These are phyloP conservation scores for Hortaea werneckii DNA, from an alignment of 2,329 filamentous ascomycete species.

Conservation along the genomic window DNA sequence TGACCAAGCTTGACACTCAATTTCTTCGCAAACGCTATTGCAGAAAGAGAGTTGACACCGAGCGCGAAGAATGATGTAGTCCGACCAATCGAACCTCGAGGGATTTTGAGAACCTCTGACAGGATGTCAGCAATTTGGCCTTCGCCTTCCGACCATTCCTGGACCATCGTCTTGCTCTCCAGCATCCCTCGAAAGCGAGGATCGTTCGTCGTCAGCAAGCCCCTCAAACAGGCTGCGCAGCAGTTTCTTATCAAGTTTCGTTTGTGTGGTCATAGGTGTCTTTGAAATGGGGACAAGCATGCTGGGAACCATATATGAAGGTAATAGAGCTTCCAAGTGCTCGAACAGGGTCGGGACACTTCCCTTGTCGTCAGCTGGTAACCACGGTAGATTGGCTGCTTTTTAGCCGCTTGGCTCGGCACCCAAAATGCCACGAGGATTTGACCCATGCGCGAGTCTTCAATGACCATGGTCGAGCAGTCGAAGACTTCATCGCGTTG, in stretches of 20 bases:
- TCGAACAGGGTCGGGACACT: conserved; percentile 39
- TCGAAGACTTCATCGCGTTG: conserved; percentile 44
- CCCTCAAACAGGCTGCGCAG: conserved; percentile 31
- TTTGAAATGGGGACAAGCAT: conserved; percentile 58
- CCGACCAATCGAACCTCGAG: conserved; percentile 41
- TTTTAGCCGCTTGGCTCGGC: conserved; percentile 22
- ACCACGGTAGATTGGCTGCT: neutral
- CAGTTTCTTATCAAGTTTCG: conserved; percentile 57
- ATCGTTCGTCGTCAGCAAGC: neutral
- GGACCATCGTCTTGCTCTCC: conserved; percentile 8
- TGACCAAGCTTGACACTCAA: conserved; percentile 42
- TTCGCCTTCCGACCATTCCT: conserved; percentile 49
- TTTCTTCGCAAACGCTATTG: conserved; percentile 56
- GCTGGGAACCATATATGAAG: conserved; percentile 70
- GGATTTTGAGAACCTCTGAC: conserved; percentile 38
- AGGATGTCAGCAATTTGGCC: conserved; percentile 45
- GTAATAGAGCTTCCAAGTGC: conserved; percentile 46
- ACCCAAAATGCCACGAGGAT: conserved; percentile 64
- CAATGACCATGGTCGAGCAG: conserved; percentile 53
- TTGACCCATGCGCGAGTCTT: conserved; percentile 31
- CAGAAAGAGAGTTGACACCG: conserved; percentile 74
- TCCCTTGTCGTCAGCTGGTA: neutral
- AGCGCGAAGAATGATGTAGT: conserved; percentile 67
- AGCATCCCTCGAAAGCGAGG: conserved; percentile 20
- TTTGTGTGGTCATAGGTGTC: conserved; percentile 63